phyloP scores from a whole-genome alignment of 345 rosid species.

The Populus tremula region DNA sequence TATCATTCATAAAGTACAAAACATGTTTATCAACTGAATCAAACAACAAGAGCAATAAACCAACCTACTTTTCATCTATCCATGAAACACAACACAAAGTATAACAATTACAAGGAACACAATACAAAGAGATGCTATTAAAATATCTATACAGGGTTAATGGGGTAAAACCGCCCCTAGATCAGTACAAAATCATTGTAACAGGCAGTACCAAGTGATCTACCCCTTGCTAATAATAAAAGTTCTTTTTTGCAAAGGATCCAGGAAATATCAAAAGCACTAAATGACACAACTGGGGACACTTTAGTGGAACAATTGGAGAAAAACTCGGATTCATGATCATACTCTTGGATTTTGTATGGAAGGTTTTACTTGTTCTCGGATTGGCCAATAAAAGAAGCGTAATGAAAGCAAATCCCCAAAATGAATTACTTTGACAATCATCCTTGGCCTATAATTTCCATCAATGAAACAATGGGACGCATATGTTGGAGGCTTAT shows the following conservation, averaged over 20 bases:
- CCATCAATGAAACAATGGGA: neutral
- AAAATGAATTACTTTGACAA: neutral
- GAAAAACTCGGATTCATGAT: neutral
- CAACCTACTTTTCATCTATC: neutral
- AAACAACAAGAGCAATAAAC: neutral
- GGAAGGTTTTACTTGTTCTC: neutral
- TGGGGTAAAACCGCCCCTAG: neutral
- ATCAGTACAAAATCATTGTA: neutral
- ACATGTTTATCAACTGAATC: neutral
- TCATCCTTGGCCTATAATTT: neutral
- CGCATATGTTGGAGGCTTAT: neutral
- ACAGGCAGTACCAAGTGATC: neutral
- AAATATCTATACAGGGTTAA: neutral
- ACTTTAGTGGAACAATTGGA: constrained; percentile 5
- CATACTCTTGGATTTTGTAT: neutral
- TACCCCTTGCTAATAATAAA: neutral
- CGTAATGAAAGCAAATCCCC: neutral
- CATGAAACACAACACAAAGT: neutral
- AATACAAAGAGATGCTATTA: neutral
- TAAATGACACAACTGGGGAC: neutral
- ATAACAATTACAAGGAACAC: neutral
- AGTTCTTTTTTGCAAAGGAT: neutral
- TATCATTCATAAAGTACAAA: neutral
- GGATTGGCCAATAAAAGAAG: neutral
- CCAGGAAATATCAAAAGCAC: constrained; percentile 8